Evolutionary conservation across 1,139 yeast species (phyloP), one percentile per base, ranked within the genome.

Genomic region (Saccharomyces hybrid): DNA sequence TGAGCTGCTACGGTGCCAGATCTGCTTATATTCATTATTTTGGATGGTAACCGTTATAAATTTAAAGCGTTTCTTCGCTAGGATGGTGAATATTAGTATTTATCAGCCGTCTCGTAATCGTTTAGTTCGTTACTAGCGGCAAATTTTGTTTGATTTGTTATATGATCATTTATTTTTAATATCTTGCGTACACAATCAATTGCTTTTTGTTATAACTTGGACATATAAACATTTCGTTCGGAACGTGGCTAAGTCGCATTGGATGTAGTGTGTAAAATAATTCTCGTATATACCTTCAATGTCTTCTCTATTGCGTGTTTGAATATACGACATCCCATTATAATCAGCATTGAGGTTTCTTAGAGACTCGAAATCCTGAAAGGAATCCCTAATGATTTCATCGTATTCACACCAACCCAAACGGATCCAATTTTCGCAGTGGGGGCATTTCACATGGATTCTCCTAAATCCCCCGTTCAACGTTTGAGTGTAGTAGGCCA

Each of bases 371-470:
- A 52, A 54, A 48, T 53, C 57, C 27, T 52, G 52, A 14, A 29
- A 51, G 14, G 54, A 56, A 31, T 53, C 53, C 34, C 38, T 55
- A 16, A 59, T 47, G 11, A 59, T 59, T 14, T 55, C 57, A 32
- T 59, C 62, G 46, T 58, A 53, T 47, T 59, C 62, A 29, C 62
- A 58, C 62, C 60, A 60, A 5, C 62, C 63, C 11, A 61, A 49
- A 19, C 59, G 46, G 44, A 61, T 54, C 60, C 62, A 61, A 4
- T 38, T 50, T 6, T 42, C 48, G 50, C 64, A 61, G 19, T 47
- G 48, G 7, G 57, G 55, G 27, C 64, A 61, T 16, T 53, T 29
- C 1, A 60, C 64, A 50, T 60, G 60, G 9, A 57, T 57, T 46
- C 62, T 55, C 38, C 57, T 55, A 14, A 54, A 56, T 5, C 62